phyloP scores from a whole-genome alignment of 352 stramenopile genomes.

The Phytophthora pini region DNA sequence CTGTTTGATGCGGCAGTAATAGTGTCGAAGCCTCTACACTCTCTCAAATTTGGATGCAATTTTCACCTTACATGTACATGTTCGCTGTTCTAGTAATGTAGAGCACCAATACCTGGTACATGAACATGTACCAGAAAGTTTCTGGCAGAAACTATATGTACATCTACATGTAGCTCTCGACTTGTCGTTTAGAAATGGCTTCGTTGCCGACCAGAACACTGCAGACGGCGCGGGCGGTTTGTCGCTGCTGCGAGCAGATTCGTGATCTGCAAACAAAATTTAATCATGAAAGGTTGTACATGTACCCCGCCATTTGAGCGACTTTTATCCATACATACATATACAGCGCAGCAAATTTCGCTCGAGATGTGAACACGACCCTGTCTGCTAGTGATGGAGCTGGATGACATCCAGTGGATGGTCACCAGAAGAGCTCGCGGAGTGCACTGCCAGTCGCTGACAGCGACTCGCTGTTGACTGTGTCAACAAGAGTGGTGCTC shows the following conservation, averaged over 20 bases:
- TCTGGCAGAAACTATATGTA: neutral
- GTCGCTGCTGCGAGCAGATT: slow-evolving; percentile 19
- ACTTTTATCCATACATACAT: neutral
- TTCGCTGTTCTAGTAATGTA: no score
- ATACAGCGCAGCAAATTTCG: slow-evolving; percentile 5
- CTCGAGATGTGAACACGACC: slow-evolving; percentile 8
- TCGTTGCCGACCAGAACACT: slow-evolving; percentile 1
- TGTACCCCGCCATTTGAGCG: slow-evolving; percentile 1
- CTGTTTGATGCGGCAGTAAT: no score
- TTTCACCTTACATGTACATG: neutral
- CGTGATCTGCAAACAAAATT: slow-evolving; percentile 27
- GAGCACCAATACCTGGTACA: neutral
- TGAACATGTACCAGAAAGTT: no score
- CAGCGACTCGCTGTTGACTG: neutral
- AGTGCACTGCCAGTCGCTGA: slow-evolving; percentile 1
- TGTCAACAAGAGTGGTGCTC: neutral
- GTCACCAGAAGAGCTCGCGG: slow-evolving; percentile 2
- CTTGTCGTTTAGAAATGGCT: slow-evolving; percentile 15
- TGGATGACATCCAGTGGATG: neutral
- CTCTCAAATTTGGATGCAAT: no score
- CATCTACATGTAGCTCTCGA: neutral
- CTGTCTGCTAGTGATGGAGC: slow-evolving; percentile 10
- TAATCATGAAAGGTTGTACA: slow-evolving; percentile 4
- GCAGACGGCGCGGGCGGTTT: slow-evolving; percentile 20
- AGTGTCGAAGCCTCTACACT: no score